A percentile compares a stretch with the other conserved stretches of the same genome.
These are phyloP conservation scores for Xylaria sp. DNA, from an alignment of 2,329 filamentous ascomycete genomes.

Conservation along the genomic window DNA sequence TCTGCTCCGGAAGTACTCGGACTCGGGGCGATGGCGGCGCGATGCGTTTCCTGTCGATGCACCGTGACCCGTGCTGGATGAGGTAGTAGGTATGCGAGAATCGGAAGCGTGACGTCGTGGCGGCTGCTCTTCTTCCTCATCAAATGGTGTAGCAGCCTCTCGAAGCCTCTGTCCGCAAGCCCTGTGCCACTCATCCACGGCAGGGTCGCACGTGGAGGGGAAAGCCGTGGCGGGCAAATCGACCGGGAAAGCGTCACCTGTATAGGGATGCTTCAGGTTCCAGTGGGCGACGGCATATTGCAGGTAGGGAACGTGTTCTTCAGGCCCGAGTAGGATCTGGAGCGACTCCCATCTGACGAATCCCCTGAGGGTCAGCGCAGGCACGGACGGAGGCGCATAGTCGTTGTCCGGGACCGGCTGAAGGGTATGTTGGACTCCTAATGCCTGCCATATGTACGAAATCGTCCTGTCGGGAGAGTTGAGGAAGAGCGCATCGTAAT, in stretches of 20 bases:
- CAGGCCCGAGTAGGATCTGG: conserved; percentile 85
- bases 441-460: conserved; percentile 90
- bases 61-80: conserved; percentile 47
- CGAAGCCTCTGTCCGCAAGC: conserved; percentile 77
- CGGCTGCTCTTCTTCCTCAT: conserved; percentile 48
- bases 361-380: conserved; percentile 82
- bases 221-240: conserved; percentile 72
- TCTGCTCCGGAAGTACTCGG: conserved; percentile 54
- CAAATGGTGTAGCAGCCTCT: conserved; percentile 64
- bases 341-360: conserved; percentile 96
- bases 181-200: conserved; percentile 90
- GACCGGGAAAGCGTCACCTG: conserved; percentile 73
- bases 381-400: conserved; percentile 80
- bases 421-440: conserved; percentile 89
- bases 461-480: conserved; percentile 78
- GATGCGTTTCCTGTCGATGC: conserved; percentile 38
- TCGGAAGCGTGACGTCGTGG: conserved; percentile 41
- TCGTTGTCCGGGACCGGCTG: conserved; percentile 76
- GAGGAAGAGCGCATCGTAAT: conserved; percentile 84
- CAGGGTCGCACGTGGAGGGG: conserved; percentile 76
- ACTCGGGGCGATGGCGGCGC: conserved; percentile 45
- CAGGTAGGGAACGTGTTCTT: conserved; percentile 86
- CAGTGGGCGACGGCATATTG: conserved; percentile 83
- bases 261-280: conserved; percentile 78
- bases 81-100: conserved; percentile 48